These are phyloP conservation scores for Vanilla planifolia DNA, from an alignment of 106 monocot species.

Conservation along the genomic window DNA sequence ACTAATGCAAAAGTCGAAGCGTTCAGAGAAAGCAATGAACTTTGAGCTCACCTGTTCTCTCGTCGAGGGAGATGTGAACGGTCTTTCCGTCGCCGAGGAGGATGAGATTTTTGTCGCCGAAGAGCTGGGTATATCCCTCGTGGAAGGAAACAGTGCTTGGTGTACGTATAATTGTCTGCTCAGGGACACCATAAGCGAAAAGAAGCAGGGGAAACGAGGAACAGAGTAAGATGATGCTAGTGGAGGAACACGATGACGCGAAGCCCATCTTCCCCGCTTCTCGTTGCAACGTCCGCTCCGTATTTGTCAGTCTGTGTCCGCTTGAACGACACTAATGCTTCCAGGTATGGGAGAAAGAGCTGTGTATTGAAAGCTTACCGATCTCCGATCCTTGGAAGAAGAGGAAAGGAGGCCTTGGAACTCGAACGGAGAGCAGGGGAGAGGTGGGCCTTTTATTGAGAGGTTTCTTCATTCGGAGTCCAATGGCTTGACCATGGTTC, in stretches of 20 bases:
- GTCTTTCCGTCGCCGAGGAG: conserved; percentile 32
- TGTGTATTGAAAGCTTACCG: too few species aligned
- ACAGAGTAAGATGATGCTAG: background rate
- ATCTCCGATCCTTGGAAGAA: too few species aligned
- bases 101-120: conserved; percentile 53
- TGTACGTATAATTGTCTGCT: conserved; percentile 2
- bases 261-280: background rate
- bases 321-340: too few species aligned
- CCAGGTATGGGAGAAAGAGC: too few species aligned
- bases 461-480: too few species aligned
- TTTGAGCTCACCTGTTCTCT: conserved; percentile 39
- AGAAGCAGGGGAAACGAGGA: background rate
- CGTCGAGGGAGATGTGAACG: conserved; percentile 49
- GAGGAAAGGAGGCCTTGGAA: too few species aligned
- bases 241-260: conserved; percentile 1
- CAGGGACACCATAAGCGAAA: background rate
- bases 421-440: too few species aligned
- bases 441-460: too few species aligned
- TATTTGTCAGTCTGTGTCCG: too few species aligned
- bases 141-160: conserved; percentile 29
- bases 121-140: conserved; percentile 55
- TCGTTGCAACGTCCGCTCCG: too few species aligned
- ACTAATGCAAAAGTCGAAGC: background rate
- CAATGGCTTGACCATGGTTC: too few species aligned
- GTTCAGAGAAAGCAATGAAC: background rate